Conservation (phyloP, 1,284 basidiomycete genomes). For the Marasmius sp. region DNA sequence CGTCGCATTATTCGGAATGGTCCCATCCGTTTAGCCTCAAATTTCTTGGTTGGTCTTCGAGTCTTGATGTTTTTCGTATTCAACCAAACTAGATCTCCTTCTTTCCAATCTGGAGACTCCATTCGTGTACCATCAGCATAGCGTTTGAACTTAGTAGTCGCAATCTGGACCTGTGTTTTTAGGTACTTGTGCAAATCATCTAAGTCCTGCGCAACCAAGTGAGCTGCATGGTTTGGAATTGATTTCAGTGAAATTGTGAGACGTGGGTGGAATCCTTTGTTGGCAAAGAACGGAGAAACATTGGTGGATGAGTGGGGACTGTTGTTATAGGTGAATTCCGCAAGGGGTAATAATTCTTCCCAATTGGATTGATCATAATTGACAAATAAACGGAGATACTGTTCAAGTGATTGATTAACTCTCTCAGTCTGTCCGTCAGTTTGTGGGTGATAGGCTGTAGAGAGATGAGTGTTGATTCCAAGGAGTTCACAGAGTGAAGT, state of each 20-base stretch:
- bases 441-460: conserved; percentile 5
- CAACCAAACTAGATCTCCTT: conserved; percentile 6
- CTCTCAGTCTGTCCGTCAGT: conserved; percentile 4
- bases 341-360: neutral
- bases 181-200: neutral
- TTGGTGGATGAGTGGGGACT: neutral
- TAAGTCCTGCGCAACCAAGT: neutral
- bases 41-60: conserved; percentile 11
- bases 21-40: conserved; percentile 14
- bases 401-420: neutral
- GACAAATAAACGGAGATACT: conserved; percentile 3
- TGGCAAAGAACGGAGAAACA: neutral
- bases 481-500: neutral
- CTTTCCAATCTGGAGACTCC: neutral
- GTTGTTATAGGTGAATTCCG: neutral
- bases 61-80: conserved; percentile 7
- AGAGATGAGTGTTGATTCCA: neutral
- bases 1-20: conserved; percentile 19
- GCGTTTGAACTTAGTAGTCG: neutral
- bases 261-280: conserved; percentile 1
- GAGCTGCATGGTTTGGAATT: neutral
- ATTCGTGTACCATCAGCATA: neutral
- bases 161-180: neutral
- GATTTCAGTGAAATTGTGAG: neutral
- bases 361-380: conserved; percentile 4